A percentile compares a stretch with the other conserved stretches of the same genome.
Evolutionary conservation across 2,329 filamentous ascomycete genomes (phyloP).

Genomic region (Aspergillus vadensis): DNA sequence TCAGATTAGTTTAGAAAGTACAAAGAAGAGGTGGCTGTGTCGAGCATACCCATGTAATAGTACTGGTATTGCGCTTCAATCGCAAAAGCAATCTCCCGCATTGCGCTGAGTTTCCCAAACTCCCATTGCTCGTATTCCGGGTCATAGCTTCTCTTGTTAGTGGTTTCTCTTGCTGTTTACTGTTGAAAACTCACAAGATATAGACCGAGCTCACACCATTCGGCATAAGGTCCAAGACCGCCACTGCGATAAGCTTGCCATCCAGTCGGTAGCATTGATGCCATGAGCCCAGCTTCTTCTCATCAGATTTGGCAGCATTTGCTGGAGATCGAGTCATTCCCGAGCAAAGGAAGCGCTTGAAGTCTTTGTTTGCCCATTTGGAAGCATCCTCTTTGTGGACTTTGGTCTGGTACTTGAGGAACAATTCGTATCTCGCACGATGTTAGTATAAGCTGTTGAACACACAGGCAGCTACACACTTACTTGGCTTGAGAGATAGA

Average conservation of each 20-base stretch:
- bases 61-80: slow-evolving; percentile 58
- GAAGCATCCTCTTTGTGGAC: slow-evolving; percentile 50
- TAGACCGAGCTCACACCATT: slow-evolving; percentile 54
- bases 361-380: slow-evolving; percentile 47
- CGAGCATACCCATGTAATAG: slow-evolving; percentile 64
- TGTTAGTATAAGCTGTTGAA: slow-evolving; percentile 1
- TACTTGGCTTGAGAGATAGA: slow-evolving; percentile 51
- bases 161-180: not conserved
- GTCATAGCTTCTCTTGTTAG: slow-evolving; percentile 53
- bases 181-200: slow-evolving; percentile 43
- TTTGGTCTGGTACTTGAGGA: slow-evolving; percentile 50
- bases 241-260: slow-evolving; percentile 52
- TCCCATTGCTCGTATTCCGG: slow-evolving; percentile 62
- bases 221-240: slow-evolving; percentile 51
- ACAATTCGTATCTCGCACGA: slow-evolving; percentile 45
- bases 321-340: slow-evolving; percentile 45
- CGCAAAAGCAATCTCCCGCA: slow-evolving; percentile 61
- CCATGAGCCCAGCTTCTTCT: slow-evolving; percentile 51
- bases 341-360: slow-evolving; percentile 51
- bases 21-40: not conserved
- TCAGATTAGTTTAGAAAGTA: not conserved
- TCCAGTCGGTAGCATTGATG: slow-evolving; percentile 55
- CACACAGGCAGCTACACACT: slow-evolving; percentile 9
- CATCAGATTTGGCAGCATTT: slow-evolving; percentile 34
- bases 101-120: slow-evolving; percentile 64